These are phyloP conservation scores for Parathielavia hyrcaniae DNA, from an alignment of 495 filamentous ascomycete genomes.

Conservation along the genomic window DNA sequence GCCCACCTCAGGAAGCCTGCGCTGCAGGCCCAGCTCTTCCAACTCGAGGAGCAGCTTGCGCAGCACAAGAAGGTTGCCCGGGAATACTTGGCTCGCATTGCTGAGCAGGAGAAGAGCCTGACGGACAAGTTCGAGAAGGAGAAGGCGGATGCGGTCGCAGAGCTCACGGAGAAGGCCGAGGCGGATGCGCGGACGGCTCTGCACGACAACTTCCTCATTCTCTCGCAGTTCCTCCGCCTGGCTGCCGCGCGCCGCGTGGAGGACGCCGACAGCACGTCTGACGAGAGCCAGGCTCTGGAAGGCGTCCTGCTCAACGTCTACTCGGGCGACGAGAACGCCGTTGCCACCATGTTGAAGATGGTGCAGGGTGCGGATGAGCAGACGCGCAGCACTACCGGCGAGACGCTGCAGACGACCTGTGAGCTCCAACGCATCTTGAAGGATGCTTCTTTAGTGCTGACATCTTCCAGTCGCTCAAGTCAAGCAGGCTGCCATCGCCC, in stretches of 20 bases:
- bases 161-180: conserved; percentile 50
- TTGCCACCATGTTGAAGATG: conserved; percentile 76
- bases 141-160: conserved; percentile 52
- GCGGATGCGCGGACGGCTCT: conserved; percentile 50
- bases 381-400: conserved; percentile 57
- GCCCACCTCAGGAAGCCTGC: conserved; percentile 85
- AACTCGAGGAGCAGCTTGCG: conserved; percentile 76
- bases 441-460: conserved; percentile 20
- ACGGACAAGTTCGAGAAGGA: conserved; percentile 67
- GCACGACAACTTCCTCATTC: conserved; percentile 52
- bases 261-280: conserved; percentile 54
- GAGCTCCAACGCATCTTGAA: conserved; percentile 32
- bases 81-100: conserved; percentile 64
- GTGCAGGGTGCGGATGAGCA: conserved; percentile 73
- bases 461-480: conserved; percentile 56
- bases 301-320: conserved; percentile 85
- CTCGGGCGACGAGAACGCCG: conserved; percentile 72
- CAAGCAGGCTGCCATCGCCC: conserved; percentile 53
- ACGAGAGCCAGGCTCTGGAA: conserved; percentile 83
- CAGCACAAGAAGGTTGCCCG: conserved; percentile 77
- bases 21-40: conserved; percentile 64
- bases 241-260: conserved; percentile 64
- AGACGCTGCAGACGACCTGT: conserved; percentile 69
- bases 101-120: conserved; percentile 61
- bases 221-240: conserved; percentile 75